Evolutionary conservation across 495 filamentous ascomycete species (phyloP).

Genomic region (Mycothermus thermophilus): DNA sequence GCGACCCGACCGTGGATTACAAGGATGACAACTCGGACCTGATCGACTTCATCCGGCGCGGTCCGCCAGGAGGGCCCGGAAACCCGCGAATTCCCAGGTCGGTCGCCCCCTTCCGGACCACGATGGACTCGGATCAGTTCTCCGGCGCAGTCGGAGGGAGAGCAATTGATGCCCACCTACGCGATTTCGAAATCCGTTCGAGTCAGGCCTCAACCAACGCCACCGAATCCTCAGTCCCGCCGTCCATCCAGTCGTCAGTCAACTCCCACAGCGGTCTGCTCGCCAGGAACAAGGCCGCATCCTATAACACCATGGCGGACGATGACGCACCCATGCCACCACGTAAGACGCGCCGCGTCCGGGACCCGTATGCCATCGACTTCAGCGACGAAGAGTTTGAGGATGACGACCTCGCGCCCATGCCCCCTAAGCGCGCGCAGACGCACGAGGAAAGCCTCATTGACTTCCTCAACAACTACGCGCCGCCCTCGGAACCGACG

Average conservation of each 20-base stretch:
- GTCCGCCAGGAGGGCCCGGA: slow-evolving; percentile 42
- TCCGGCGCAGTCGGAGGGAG: slow-evolving; percentile 36
- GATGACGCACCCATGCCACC: slow-evolving; percentile 40
- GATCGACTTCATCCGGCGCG: slow-evolving; percentile 86
- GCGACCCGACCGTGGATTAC: slow-evolving; percentile 47
- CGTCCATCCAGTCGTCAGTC: slow-evolving; percentile 32
- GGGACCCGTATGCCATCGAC: slow-evolving; percentile 87
- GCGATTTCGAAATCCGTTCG: slow-evolving; percentile 26
- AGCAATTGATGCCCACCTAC: slow-evolving; percentile 36
- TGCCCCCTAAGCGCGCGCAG: slow-evolving; percentile 20
- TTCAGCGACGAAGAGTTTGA: slow-evolving; percentile 65
- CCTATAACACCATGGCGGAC: slow-evolving; percentile 16
- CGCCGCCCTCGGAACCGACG: slow-evolving; percentile 50
- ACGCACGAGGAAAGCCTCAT: slow-evolving; percentile 59
- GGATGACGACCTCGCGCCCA: slow-evolving; percentile 26
- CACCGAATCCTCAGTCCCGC: slow-evolving; percentile 20
- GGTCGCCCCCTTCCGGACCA: slow-evolving; percentile 72
- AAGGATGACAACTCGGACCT: slow-evolving; percentile 64
- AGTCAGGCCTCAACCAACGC: slow-evolving; percentile 33
- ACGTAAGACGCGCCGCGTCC: slow-evolving; percentile 62
- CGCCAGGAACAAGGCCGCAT: slow-evolving; percentile 15
- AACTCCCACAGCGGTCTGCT: slow-evolving; percentile 39
- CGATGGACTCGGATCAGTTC: slow-evolving; percentile 73
- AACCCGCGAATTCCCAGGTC: slow-evolving; percentile 63
- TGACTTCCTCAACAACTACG: slow-evolving; percentile 76